These are phyloP conservation scores for Phytophthora chlamydospora DNA, from an alignment of 352 stramenopile species.

Conservation along the genomic window DNA sequence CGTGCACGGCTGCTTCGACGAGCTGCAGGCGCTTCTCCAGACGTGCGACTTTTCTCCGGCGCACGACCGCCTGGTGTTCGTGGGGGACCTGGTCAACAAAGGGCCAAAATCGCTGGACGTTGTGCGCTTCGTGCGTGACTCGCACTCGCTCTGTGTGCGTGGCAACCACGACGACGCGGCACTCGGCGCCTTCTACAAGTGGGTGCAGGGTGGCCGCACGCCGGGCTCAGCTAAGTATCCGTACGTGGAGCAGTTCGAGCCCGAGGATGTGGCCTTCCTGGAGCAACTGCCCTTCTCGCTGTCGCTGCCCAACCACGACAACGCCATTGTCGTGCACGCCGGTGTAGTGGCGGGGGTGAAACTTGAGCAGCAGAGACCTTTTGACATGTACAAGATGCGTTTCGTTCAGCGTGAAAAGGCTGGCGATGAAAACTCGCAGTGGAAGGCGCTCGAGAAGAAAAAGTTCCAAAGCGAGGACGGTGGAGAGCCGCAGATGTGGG, in stretches of 20 bases:
- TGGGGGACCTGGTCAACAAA: slow-evolving; percentile 95
- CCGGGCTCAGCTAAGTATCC: slow-evolving; percentile 53
- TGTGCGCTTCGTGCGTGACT: slow-evolving; percentile 74
- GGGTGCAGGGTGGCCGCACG: slow-evolving; percentile 29
- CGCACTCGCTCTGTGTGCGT: slow-evolving; percentile 62
- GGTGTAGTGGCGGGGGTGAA: slow-evolving; percentile 62
- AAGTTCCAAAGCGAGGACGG: slow-evolving; percentile 33
- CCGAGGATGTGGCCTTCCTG: slow-evolving; percentile 67
- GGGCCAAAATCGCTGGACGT: slow-evolving; percentile 83
- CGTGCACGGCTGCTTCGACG: slow-evolving; percentile 91
- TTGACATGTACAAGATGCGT: slow-evolving; percentile 95
- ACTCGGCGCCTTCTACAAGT: slow-evolving; percentile 62
- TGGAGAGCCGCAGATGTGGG: slow-evolving; percentile 58
- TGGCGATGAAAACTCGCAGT: slow-evolving; percentile 30
- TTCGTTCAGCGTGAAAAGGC: slow-evolving; percentile 52
- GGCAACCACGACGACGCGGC: slow-evolving; percentile 87
- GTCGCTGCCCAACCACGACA: slow-evolving; percentile 54
- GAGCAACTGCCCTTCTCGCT: slow-evolving; percentile 83
- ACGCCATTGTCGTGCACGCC: slow-evolving; percentile 76
- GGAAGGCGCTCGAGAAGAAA: slow-evolving; percentile 40
- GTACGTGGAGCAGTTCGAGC: slow-evolving; percentile 68
- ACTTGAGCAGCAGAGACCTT: slow-evolving; percentile 84
- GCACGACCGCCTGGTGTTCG: slow-evolving; percentile 82
- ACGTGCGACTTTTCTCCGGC: slow-evolving; percentile 48
- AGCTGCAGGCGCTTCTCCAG: slow-evolving; percentile 73